A percentile compares a stretch with the other conserved stretches of the same genome.
These are phyloP conservation scores for Suhomyces faveliae DNA, from an alignment of 805 yeast genomes.

Conservation along the genomic window DNA sequence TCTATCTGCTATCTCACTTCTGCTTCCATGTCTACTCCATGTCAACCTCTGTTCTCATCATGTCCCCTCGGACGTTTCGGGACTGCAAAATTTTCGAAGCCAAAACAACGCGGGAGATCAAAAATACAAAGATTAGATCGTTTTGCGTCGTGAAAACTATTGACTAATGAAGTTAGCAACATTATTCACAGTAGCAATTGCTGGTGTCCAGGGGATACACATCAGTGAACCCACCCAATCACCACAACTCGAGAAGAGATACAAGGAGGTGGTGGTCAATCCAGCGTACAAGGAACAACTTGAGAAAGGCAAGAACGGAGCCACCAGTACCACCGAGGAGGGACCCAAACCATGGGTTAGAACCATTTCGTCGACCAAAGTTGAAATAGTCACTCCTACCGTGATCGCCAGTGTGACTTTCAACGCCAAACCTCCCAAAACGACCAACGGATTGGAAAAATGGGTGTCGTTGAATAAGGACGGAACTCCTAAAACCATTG, in stretches of 20 bases:
- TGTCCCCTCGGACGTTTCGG: neutral
- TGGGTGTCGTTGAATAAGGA: slow-evolving; percentile 79
- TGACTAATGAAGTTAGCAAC: slow-evolving; percentile 13
- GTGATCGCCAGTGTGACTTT: slow-evolving; percentile 64
- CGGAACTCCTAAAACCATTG: slow-evolving; percentile 77
- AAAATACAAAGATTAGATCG: neutral
- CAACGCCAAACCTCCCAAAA: slow-evolving; percentile 66
- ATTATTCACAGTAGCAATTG: slow-evolving; percentile 11
- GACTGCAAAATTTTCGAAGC: neutral
- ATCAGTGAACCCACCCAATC: slow-evolving; percentile 11
- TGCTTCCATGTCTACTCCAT: too few relatives aligned
- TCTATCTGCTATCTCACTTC: too few relatives aligned
- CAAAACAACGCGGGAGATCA: slow-evolving; percentile 1
- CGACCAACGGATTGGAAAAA: slow-evolving; percentile 68
- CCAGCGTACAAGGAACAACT: slow-evolving; percentile 27
- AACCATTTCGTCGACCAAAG: slow-evolving; percentile 53
- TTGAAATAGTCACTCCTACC: slow-evolving; percentile 63
- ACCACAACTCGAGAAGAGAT: slow-evolving; percentile 25
- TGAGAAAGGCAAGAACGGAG: slow-evolving; percentile 8
- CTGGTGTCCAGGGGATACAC: neutral
- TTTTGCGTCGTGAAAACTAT: neutral
- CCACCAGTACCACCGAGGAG: slow-evolving; percentile 5
- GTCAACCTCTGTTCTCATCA: neutral
- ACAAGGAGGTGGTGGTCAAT: slow-evolving; percentile 29
- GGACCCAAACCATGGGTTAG: slow-evolving; percentile 68